Evolutionary conservation across 2,329 filamentous ascomycete species (phyloP), one percentile per base, ranked within the genome.

Genomic region (Uncinocarpus reesii): DNA sequence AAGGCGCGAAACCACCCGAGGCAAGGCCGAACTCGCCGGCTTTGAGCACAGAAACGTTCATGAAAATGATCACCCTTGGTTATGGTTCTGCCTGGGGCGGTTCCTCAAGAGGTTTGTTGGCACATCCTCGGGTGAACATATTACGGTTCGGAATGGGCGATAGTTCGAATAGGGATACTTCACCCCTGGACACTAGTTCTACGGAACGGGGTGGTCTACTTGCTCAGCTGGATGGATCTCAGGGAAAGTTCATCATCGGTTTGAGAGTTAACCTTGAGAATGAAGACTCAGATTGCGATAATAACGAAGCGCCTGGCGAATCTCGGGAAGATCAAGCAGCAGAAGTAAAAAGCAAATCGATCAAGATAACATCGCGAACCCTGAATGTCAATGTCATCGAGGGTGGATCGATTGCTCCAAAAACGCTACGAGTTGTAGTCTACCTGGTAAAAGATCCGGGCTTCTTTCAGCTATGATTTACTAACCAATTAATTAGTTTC

Each of bases 11-110:
- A 50, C 53, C 24, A 53, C 52, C 20, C 41, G 54, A 55, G 2
- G 52, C 32, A 20, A 43, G 20, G 29, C 7, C 45, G 16, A 61
- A 65, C 10, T 57, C 58, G 36, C 56, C 59, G 15, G 52, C 58
- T 2, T 66, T 67, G 53, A 64, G 61, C 20, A 62, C 69, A 3
- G 70, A 72, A 7, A 69, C 62, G 2, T 61, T 74, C 49, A 69
- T 73, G 59, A 74, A 72, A 53, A 70, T 72, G 53, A 59, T 74
- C 26, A 74, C 70, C 18, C 58, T 74, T 18, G 71, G 71, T 7
- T 74, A 74, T 58, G 70, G 71, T 13, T 70, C 71, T 3, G 60
- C 65, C 15, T 74, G 71, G 71, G 64, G 67, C 15, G 59, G 69
- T 43, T 62, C 66, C 23, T 59, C 63, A 10, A 64, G 58, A 42